Conservation (phyloP, 345 rosid genomes). For the Geranium brycei region DNA sequence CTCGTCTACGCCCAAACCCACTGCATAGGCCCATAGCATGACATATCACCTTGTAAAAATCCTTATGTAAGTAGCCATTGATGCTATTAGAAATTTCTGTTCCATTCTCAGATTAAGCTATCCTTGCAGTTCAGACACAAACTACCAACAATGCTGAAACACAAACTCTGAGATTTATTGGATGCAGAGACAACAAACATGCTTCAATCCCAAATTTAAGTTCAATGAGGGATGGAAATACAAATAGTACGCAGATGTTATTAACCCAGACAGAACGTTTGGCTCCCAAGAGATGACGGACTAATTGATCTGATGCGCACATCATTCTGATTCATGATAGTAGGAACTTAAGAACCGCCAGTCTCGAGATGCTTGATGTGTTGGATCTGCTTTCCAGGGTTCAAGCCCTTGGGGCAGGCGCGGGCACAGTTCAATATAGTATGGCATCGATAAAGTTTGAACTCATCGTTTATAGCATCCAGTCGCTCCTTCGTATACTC, state of each 20-base stretch:
- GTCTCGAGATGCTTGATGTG: constrained; percentile 69
- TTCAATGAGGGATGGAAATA: background rate
- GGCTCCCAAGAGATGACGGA: background rate
- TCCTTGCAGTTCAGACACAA: too few relatives aligned
- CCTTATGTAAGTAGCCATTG: too few relatives aligned
- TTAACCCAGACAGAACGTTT: background rate
- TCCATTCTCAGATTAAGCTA: too few relatives aligned
- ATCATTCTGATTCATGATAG: background rate
- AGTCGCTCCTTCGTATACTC: constrained; percentile 75
- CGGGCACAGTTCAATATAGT: constrained; percentile 91
- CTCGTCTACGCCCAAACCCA: too few relatives aligned
- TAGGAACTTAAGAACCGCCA: background rate
- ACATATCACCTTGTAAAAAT: too few relatives aligned
- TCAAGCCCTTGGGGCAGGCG: constrained; percentile 96
- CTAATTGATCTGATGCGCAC: background rate
- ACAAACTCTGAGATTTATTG: background rate
- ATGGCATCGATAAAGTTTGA: constrained; percentile 91
- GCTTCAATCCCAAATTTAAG: background rate
- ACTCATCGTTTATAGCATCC: constrained; percentile 78
- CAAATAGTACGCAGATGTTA: background rate
- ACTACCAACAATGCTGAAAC: background rate
- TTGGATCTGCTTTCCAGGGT: constrained; percentile 81
- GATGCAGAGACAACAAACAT: background rate
- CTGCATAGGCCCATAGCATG: too few relatives aligned
- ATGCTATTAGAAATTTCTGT: too few relatives aligned